Evolutionary conservation across 1,284 basidiomycete genomes (phyloP).

Genomic region (Ceratobasidium sp.): DNA sequence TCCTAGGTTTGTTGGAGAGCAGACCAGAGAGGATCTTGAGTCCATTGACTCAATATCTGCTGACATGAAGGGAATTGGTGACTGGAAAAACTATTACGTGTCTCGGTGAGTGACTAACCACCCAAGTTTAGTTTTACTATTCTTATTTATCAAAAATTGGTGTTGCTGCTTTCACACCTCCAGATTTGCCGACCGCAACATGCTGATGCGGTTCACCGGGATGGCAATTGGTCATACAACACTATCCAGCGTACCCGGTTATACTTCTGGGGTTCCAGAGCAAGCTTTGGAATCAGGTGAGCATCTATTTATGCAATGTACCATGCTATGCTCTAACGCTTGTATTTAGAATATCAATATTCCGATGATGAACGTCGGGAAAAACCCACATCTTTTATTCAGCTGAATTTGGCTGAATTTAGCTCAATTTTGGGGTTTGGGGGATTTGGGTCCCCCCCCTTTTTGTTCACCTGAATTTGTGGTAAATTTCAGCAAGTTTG

Average conservation of each 20-base stretch:
- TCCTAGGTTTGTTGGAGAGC: conserved; percentile 49
- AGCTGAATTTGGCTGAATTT: too few relatives aligned
- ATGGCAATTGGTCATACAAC: conserved; percentile 48
- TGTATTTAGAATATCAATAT: too few relatives aligned
- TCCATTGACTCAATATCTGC: conserved; percentile 18
- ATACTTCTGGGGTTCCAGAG: too few relatives aligned
- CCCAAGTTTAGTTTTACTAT: too few relatives aligned
- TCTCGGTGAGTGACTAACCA: conserved; percentile 20
- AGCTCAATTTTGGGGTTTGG: too few relatives aligned
- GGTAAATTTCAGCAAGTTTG: too few relatives aligned
- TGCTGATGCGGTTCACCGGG: conserved; percentile 49
- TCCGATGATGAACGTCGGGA: too few relatives aligned
- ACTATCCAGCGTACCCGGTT: conserved; percentile 53
- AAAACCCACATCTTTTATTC: too few relatives aligned
- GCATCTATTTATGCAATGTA: too few relatives aligned
- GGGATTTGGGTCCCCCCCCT: too few relatives aligned
- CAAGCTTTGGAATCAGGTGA: conserved; percentile 52
- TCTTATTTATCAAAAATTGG: not conserved
- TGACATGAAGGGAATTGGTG: conserved; percentile 10
- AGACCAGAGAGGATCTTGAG: conserved; percentile 10
- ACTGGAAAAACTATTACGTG: conserved; percentile 42
- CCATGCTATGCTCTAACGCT: too few relatives aligned
- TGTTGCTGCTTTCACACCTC: not conserved
- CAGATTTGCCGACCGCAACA: conserved; percentile 51
- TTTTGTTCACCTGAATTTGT: too few relatives aligned